Base-by-base conservation (phyloP, 805 yeast genomes). In the Kuraishia ogatae region DNA sequence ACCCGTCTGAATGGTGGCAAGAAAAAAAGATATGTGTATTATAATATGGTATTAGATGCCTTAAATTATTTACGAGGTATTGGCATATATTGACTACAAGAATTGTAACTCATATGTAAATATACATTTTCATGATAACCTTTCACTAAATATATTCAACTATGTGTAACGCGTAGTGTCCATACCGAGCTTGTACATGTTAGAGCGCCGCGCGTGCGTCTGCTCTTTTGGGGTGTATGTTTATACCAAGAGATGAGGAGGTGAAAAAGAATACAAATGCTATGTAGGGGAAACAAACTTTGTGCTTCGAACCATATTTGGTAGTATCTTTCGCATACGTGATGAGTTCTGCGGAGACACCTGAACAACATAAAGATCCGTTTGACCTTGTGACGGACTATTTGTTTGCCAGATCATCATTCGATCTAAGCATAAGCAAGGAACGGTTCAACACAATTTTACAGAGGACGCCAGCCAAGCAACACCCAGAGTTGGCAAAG, bases 331-430 rank as follows among this genome's bases (percentile, higher is more conserved):
- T 15, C 13, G 4, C 43, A 35, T 11, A 17, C n/a, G 17, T 7
- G n/a, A 35, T 35, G 43, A 35, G 17, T 15, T 35, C 43, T 11
- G 13, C 43, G 13, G 43, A 35, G 43, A 17, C 13, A 15, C 17
- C 43, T 35, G 17, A 35, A 35, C 28, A 17, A 11, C 29, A 6
- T 23, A 52, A n/a, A 22, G 29, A 28, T n/a, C 24, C 54, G 11
- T 23, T 46, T 13, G 51, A 29, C 17, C 19, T 52, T 13, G 54
- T 54, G 20, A 50, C 56, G 50, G 54, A 49, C 49, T 56, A 51
- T 28, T 39, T 58, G 39, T 47, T 53, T 3, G 23, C 53, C 23
- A 22, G 57, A 39, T 49, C 59, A 15, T 51, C 55, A 13, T 52
- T 59, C 19, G 47, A 53, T 19, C 49, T 22, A 2, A 28, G 56